phyloP scores from a whole-genome alignment of 108 stramenopile species.

The Nitzschia inconspicua region DNA sequence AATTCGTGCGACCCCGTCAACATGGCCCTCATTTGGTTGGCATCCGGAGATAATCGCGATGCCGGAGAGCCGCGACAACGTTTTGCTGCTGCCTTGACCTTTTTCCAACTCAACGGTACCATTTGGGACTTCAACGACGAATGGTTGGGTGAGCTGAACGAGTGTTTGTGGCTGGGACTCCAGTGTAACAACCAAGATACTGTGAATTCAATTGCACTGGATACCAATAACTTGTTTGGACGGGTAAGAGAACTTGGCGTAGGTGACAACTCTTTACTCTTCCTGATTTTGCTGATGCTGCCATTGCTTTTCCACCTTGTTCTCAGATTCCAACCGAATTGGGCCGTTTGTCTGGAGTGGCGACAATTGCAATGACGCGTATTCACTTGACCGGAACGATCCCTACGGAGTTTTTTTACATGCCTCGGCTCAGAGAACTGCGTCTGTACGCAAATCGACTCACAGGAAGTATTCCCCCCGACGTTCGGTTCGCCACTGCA shows the following conservation, averaged over 20 bases:
- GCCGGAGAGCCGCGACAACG: slow-evolving; percentile 40
- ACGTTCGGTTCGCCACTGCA: slow-evolving; percentile 31
- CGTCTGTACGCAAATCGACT: slow-evolving; percentile 48
- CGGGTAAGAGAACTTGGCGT: slow-evolving; percentile 30
- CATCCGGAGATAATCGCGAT: slow-evolving; percentile 43
- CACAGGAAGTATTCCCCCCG: slow-evolving; percentile 53
- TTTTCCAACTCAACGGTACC: slow-evolving; percentile 41
- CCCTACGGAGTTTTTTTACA: slow-evolving; percentile 43
- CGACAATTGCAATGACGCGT: slow-evolving; percentile 36
- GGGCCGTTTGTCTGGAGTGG: slow-evolving; percentile 29
- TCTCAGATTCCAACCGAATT: slow-evolving; percentile 56
- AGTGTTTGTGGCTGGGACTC: slow-evolving; percentile 51
- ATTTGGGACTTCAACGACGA: slow-evolving; percentile 47
- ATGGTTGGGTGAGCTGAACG: slow-evolving; percentile 40
- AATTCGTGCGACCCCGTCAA: slow-evolving; percentile 37
- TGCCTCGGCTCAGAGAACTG: slow-evolving; percentile 47
- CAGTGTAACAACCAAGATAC: slow-evolving; percentile 43
- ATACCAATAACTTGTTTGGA: slow-evolving; percentile 49
- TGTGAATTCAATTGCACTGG: slow-evolving; percentile 37
- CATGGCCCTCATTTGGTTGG: slow-evolving; percentile 44
- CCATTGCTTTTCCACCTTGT: background rate
- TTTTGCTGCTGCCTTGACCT: slow-evolving; percentile 30
- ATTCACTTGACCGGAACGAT: slow-evolving; percentile 67
- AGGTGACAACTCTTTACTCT: too few species aligned
- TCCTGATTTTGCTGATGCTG: background rate